A percentile compares a stretch with the other conserved stretches of the same genome.
Conservation (phyloP, 1,139 yeast species). For the Yarrowia galli region DNA sequence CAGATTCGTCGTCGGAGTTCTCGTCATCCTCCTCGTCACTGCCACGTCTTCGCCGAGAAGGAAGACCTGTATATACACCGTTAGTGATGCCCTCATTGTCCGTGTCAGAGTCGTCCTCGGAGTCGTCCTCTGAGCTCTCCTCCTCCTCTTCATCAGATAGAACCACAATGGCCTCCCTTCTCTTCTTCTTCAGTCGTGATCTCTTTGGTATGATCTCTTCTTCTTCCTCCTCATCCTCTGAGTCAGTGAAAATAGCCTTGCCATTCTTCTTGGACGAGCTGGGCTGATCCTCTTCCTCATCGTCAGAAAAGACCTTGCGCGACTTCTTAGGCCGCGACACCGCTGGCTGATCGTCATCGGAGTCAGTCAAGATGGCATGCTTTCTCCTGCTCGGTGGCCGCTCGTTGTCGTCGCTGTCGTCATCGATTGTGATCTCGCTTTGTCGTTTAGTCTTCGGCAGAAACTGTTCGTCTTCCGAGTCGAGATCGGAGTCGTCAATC, state of each 20-base stretch:
- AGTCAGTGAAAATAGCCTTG: background rate
- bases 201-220: background rate
- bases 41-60: constrained; percentile 3
- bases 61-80: constrained; percentile 15
- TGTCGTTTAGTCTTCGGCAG: constrained; percentile 1
- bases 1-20: background rate
- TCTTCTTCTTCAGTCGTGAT: constrained; percentile 1
- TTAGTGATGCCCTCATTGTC: constrained; percentile 15
- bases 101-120: background rate
- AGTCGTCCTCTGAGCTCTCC: constrained; percentile 1
- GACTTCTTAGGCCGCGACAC: constrained; percentile 6
- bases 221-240: background rate
- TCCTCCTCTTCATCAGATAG: constrained; percentile 10
- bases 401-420: constrained; percentile 6
- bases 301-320: constrained; percentile 1
- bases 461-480: constrained; percentile 23
- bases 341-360: background rate
- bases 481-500: constrained; percentile 28
- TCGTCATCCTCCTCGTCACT: background rate
- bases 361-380: background rate
- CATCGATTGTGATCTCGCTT: background rate
- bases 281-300: background rate
- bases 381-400: background rate
- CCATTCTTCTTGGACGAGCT: background rate
- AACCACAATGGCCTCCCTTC: background rate